These are phyloP conservation scores for Saksenaea vasiformis DNA, from an alignment of 371 early-diverging fungal species.

Conservation along the genomic window DNA sequence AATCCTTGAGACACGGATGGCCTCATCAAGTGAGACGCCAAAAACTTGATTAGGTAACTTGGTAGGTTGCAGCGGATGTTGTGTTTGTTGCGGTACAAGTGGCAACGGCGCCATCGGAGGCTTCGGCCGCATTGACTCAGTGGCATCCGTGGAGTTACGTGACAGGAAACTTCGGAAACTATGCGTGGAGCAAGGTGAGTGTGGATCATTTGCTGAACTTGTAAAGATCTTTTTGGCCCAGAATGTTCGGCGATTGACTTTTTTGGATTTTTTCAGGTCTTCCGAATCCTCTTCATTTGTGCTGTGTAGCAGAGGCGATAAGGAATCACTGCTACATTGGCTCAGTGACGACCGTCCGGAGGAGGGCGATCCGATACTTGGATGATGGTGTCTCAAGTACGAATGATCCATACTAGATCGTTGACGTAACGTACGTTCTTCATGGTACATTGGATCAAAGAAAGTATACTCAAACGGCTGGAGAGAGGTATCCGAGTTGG, in stretches of 20 bases:
- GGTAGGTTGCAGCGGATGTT: constrained; percentile 5
- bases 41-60: constrained; percentile 60
- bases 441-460: background rate
- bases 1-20: constrained; percentile 60
- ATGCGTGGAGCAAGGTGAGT: background rate
- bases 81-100: background rate
- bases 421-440: constrained; percentile 1
- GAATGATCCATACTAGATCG: constrained; percentile 12
- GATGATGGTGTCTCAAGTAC: constrained; percentile 3
- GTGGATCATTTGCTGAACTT: constrained; percentile 8
- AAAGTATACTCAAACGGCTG: constrained; percentile 1
- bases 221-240: constrained; percentile 33
- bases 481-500: constrained; percentile 26
- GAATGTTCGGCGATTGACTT: constrained; percentile 22
- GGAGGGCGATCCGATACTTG: background rate
- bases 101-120: background rate
- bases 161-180: background rate
- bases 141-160: constrained; percentile 1
- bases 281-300: constrained; percentile 8
- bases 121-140: background rate
- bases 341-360: background rate
- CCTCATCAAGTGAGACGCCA: constrained; percentile 71
- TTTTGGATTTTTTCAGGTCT: constrained; percentile 24
- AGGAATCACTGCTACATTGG: background rate
- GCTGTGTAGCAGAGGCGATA: constrained; percentile 1